Percentiles rank a stretch among this genome's conserved stretches.
These are phyloP conservation scores for Corynascus novoguineensis DNA, from an alignment of 495 filamentous ascomycete species.

Conservation along the genomic window DNA sequence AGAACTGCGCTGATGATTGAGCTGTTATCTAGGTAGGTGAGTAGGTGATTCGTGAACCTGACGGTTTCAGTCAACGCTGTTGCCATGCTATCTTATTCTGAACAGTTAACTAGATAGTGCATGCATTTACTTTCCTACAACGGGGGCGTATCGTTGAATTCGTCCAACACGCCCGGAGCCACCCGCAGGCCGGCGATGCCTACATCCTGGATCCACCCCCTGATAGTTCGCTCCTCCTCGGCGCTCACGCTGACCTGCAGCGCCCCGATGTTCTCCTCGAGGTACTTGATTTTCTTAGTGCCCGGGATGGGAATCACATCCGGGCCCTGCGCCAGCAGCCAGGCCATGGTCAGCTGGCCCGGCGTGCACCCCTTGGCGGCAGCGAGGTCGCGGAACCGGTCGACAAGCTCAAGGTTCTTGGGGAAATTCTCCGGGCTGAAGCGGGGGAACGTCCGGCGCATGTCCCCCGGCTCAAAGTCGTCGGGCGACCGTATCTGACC, in stretches of 20 bases:
- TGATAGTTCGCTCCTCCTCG: conserved; percentile 44
- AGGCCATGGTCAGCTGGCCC: conserved; percentile 51
- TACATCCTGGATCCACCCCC: conserved; percentile 20
- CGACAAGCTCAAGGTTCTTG: conserved; percentile 49
- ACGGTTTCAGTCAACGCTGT: no score
- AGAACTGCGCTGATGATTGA: no score
- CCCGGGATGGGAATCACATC: conserved; percentile 54
- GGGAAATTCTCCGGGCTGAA: conserved; percentile 50
- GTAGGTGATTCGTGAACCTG: no score
- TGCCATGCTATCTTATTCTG: no score
- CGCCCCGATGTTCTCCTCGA: conserved; percentile 54
- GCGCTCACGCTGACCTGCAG: conserved; percentile 38
- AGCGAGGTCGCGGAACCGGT: conserved; percentile 43
- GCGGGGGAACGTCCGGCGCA: conserved; percentile 35
- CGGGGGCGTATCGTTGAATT: conserved; percentile 22
- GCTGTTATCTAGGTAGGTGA: no score
- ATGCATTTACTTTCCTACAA: no score
- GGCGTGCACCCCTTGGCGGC: conserved; percentile 42
- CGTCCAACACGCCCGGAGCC: conserved; percentile 16
- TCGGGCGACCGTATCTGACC: conserved; percentile 30
- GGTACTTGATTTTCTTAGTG: conserved; percentile 50
- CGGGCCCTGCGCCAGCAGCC: conserved; percentile 52
- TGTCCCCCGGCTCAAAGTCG: conserved; percentile 39
- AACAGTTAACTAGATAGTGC: no score
- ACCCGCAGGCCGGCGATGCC: conserved; percentile 12